Evolutionary conservation across 495 filamentous ascomycete genomes (phyloP), one percentile per base, ranked within the genome.

Genomic region (Talaromyces proteolyticus): DNA sequence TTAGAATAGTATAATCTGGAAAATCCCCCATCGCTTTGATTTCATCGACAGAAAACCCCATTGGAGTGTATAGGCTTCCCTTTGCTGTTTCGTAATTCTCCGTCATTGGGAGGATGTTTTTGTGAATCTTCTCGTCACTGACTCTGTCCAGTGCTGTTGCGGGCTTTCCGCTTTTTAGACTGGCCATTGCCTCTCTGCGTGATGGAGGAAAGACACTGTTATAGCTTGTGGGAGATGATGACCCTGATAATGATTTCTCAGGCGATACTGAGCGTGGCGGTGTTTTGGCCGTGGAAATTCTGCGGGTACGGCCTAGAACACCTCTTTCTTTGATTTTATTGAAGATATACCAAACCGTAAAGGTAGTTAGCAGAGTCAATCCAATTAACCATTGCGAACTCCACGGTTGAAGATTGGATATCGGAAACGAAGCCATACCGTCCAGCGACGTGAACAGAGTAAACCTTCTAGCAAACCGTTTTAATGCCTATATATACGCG

Each of bases 1-100:
- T 88, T 6, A 96, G 68, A 4, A 71, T 64, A 26, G 88, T 77
- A 66, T 96, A 95, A 56, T 94, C 84, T 1, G 90, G 89, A 53
- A 95, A 94, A 52, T 89, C 79, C 0, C 89, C 90, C 16, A 94
- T 68, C 0, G 74, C 76, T 49, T 81, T 79, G 61, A 95, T 74
- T 50, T 95, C 90, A 19, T 77, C 75, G 2, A 82, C 70, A 3
- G 88, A 84, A 50, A 85, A 77, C 23, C 73, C 80, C 48, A 73
- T 84, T 0, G 80, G 70, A 0, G 80, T 86, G 49, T 75, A 82
- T 26, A 59, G 56, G 17, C 64, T 56, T 42, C 66, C 56, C 40
- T 61, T 56, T 53, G 67, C 70, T 11, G 55, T 55, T 20, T 52
- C 51, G 49, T 76, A 79, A 41, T 77, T 57, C 39, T 59, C 56